Conservation (phyloP, 352 stramenopile genomes). For the Pythium aquatile region DNA sequence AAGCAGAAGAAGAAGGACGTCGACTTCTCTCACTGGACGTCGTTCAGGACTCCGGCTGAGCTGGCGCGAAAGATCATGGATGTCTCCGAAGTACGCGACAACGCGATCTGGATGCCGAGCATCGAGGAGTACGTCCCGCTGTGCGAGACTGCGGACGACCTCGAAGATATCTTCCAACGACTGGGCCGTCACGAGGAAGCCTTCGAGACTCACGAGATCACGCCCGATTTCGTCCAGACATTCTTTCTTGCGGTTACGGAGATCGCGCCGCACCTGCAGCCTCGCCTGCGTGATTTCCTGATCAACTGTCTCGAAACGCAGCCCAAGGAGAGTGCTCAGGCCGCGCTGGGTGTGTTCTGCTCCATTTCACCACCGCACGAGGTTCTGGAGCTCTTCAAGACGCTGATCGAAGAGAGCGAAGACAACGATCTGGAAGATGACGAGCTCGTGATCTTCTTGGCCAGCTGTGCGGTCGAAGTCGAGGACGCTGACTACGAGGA, state of each 20-base stretch:
- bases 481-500: constrained; percentile 2
- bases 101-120: constrained; percentile 8
- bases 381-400: constrained; percentile 39
- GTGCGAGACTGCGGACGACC: constrained; percentile 5
- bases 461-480: constrained; percentile 34
- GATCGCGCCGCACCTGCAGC: constrained; percentile 29
- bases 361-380: constrained; percentile 35
- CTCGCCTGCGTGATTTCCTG: constrained; percentile 46
- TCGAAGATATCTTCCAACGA: constrained; percentile 22
- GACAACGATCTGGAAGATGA: constrained; percentile 42
- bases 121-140: constrained; percentile 21
- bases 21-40: not conserved
- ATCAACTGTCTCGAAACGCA: constrained; percentile 40
- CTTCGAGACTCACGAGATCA: constrained; percentile 28
- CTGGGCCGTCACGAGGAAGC: constrained; percentile 41
- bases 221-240: constrained; percentile 49
- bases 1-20: constrained; percentile 4
- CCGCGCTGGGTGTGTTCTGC: constrained; percentile 59
- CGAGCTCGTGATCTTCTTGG: constrained; percentile 61
- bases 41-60: constrained; percentile 8
- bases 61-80: constrained; percentile 18
- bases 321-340: constrained; percentile 37
- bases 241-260: constrained; percentile 42
- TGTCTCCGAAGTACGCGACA: constrained; percentile 9
- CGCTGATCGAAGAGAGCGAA: constrained; percentile 31